phyloP scores from a whole-genome alignment of 2,329 filamentous ascomycete species.

The Xylariaceae sp. region DNA sequence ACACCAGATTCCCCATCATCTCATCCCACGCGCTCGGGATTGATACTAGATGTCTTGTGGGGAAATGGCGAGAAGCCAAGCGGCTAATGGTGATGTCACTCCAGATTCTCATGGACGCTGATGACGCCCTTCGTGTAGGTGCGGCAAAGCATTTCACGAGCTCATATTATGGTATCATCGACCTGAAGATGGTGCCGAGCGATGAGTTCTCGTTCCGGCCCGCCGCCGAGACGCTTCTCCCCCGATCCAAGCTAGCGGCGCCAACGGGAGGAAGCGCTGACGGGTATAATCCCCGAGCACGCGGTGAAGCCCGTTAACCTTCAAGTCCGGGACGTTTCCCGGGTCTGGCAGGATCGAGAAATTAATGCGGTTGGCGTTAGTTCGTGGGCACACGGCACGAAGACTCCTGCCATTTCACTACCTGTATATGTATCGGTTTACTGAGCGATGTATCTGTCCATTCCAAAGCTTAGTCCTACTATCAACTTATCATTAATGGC shows the following conservation, averaged over 20 bases:
- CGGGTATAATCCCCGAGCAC: constrained; percentile 42
- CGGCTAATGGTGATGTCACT: constrained; percentile 39
- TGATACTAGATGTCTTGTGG: constrained; percentile 41
- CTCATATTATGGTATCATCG: constrained; percentile 58
- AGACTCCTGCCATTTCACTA: constrained; percentile 47
- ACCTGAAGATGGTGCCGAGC: constrained; percentile 50
- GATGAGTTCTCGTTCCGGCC: constrained; percentile 43
- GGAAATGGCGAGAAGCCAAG: constrained; percentile 54
- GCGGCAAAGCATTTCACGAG: constrained; percentile 53
- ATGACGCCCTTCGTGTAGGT: constrained; percentile 36
- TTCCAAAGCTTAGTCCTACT: constrained; percentile 55
- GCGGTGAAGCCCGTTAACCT: constrained; percentile 40
- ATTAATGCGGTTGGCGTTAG: constrained; percentile 46
- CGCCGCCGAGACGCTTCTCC: constrained; percentile 60
- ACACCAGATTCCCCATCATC: constrained; percentile 42
- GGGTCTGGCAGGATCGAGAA: constrained; percentile 8
- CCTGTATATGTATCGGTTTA: too few species aligned
- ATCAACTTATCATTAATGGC: too few species aligned
- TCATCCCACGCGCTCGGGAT: constrained; percentile 41
- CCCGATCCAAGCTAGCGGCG: constrained; percentile 60
- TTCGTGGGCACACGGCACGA: constrained; percentile 45
- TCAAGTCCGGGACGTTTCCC: constrained; percentile 12
- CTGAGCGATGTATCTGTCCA: too few species aligned
- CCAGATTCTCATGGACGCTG: constrained; percentile 1
- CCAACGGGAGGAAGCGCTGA: constrained; percentile 53